phyloP scores from a whole-genome alignment of 305 asterid genomes.

The Fraxinus ornus region DNA sequence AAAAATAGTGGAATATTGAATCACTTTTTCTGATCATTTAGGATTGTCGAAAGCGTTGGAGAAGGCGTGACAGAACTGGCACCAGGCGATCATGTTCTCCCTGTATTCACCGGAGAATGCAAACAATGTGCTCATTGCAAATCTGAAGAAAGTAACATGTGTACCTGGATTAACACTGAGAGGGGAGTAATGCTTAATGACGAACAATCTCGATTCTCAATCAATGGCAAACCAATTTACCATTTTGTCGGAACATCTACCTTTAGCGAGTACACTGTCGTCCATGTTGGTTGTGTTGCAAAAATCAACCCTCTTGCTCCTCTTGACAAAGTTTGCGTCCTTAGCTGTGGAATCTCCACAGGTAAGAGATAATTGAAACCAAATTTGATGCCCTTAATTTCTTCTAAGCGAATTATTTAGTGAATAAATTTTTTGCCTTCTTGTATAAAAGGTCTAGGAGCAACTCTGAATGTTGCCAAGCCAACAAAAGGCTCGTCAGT shows the following conservation, averaged over 20 bases:
- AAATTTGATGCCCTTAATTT: background rate
- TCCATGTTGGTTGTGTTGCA: constrained; percentile 59
- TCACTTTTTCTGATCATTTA: background rate
- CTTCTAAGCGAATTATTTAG: background rate
- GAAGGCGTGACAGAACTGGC: constrained; percentile 54
- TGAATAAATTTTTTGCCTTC: background rate
- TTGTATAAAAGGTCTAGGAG: constrained; percentile 52
- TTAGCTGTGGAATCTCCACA: constrained; percentile 65
- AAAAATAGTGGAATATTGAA: background rate
- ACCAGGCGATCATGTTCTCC: constrained; percentile 62
- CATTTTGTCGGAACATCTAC: constrained; percentile 73
- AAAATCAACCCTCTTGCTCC: constrained; percentile 61
- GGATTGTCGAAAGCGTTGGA: constrained; percentile 68
- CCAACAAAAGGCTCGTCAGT: constrained; percentile 60
- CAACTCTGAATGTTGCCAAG: constrained; percentile 69
- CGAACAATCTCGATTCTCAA: constrained; percentile 49
- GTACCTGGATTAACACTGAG: constrained; percentile 55
- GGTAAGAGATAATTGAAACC: constrained; percentile 29
- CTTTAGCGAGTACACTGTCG: constrained; percentile 62
- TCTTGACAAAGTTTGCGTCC: constrained; percentile 57
- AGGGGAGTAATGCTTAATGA: constrained; percentile 57
- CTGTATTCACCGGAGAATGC: constrained; percentile 76
- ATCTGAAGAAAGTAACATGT: constrained; percentile 62
- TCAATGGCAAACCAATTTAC: constrained; percentile 58
- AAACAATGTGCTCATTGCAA: constrained; percentile 60